Base-by-base conservation (phyloP, 148 eudicot genomes). In the Arctostaphylos glauca region DNA sequence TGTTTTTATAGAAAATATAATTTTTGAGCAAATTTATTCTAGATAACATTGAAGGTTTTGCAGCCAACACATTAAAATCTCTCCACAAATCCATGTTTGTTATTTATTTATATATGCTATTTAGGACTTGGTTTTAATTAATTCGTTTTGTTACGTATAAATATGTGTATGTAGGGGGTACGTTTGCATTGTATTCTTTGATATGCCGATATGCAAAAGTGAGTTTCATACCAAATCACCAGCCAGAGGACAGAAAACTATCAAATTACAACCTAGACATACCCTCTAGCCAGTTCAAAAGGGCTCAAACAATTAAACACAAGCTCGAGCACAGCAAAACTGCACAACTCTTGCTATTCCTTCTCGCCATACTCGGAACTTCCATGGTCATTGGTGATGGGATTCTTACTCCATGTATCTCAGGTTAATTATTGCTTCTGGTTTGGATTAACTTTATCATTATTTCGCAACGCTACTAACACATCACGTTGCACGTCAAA, bases 361-460 rank as follows among this genome's bases (percentile, higher is more conserved):
- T 91, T 12, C 71, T 84, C 13, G 85, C 91, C 78, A 91, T 91
- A 72, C 86, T 91, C 6, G 93, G 92, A 31, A 87, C 90, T 66
- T 89, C 93, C 13, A 88, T 89, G 93, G 89, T 91, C 43, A 89
- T 91, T 76, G 92, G 92, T 0, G 90, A 90, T 83, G 92, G 92
- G 0, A 67, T 86, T 77, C 83, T 90, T 1, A 90, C 93, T 81
- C 93, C 93, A 0, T 80, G 83, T 80, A 88, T 91, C 73, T 91
- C 93, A 76, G 93, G 91, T 89, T 16, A 2, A 6, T 53, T 67
- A 9, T 54, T 52, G 1, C 5, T n/a, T 0, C 6, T 25, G 3
- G n/a, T 49, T 60, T 64, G 3, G 62, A 3, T n/a, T 41, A 10
- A 14, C 2, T 53, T n/a, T 53, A 9, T 2, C 1, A 10, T 4